Evolutionary conservation across 495 filamentous ascomycete species (phyloP).

Genomic region (Penicillium macrosclerotiorum): DNA sequence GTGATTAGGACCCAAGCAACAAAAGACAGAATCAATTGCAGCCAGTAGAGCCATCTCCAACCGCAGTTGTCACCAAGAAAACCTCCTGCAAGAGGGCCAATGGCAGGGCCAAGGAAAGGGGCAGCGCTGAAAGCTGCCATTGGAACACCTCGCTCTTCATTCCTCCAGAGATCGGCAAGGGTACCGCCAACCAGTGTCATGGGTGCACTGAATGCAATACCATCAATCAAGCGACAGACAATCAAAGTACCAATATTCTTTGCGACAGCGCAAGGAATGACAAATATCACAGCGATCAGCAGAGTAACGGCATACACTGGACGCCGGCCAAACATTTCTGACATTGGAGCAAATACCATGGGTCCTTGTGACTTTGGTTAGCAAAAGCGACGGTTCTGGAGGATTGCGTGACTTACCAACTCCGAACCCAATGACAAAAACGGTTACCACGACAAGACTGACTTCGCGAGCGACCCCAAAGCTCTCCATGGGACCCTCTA

Average conservation of each 20-base stretch:
- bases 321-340: conserved; percentile 66
- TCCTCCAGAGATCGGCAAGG: conserved; percentile 75
- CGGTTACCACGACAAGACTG: conserved; percentile 61
- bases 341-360: conserved; percentile 79
- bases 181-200: conserved; percentile 83
- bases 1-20: conserved; percentile 67
- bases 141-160: conserved; percentile 78
- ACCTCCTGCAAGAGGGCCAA: conserved; percentile 72
- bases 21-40: conserved; percentile 69
- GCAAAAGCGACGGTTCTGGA: too few relatives aligned
- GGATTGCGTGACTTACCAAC: conserved; percentile 58
- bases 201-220: conserved; percentile 78
- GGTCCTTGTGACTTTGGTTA: conserved; percentile 46
- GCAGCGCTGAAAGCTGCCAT: conserved; percentile 86
- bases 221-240: conserved; percentile 70
- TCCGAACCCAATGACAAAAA: conserved; percentile 80
- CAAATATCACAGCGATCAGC: conserved; percentile 66
- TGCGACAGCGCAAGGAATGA: conserved; percentile 74
- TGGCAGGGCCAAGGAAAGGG: conserved; percentile 74
- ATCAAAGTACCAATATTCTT: conserved; percentile 73
- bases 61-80: conserved; percentile 65
- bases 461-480: conserved; percentile 67
- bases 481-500: conserved; percentile 55
- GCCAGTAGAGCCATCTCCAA: conserved; percentile 87
- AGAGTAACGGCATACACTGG: conserved; percentile 60